Percentiles rank a stretch among this genome's conserved stretches.
Evolutionary conservation across 176 grass and related monocot species (phyloP).

Genomic region (Raddia guianensis): DNA sequence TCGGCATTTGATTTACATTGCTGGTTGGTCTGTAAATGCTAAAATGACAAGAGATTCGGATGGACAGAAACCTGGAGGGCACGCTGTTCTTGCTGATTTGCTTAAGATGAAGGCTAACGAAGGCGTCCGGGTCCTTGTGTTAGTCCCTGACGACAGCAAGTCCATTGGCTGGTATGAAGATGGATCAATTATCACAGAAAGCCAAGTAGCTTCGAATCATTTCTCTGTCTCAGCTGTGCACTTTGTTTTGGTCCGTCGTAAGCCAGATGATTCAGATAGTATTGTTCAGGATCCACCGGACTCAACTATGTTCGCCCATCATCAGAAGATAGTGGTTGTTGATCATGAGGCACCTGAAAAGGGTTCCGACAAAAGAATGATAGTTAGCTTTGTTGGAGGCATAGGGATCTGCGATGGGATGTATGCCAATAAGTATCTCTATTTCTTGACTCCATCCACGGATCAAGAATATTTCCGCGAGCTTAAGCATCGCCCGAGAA

Average conservation of each 20-base stretch:
- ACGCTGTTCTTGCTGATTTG: constrained; percentile 59
- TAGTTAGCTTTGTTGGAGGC: constrained; percentile 66
- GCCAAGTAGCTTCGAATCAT: constrained; percentile 54
- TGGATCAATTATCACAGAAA: constrained; percentile 63
- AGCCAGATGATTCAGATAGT: constrained; percentile 64
- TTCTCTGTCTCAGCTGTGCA: constrained; percentile 45
- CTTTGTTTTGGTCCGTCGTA: constrained; percentile 55
- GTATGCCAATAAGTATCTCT: constrained; percentile 61
- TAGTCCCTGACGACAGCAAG: constrained; percentile 63
- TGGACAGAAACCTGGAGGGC: constrained; percentile 56
- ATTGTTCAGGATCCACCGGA: constrained; percentile 63
- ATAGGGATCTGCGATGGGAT: constrained; percentile 67
- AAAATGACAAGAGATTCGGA: constrained; percentile 59
- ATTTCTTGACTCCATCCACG: constrained; percentile 42
- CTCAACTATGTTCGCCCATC: constrained; percentile 70
- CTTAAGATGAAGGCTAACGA: constrained; percentile 69
- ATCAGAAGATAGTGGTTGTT: constrained; percentile 64
- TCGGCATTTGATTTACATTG: constrained; percentile 68
- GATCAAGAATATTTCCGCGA: constrained; percentile 69
- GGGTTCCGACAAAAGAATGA: constrained; percentile 53
- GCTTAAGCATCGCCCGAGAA: constrained; percentile 62
- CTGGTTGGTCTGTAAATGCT: constrained; percentile 61
- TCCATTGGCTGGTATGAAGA: constrained; percentile 55
- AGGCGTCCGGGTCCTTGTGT: constrained; percentile 61
- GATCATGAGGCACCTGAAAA: constrained; percentile 56